phyloP scores from a whole-genome alignment of 352 stramenopile species.

The Synura sp. region DNA sequence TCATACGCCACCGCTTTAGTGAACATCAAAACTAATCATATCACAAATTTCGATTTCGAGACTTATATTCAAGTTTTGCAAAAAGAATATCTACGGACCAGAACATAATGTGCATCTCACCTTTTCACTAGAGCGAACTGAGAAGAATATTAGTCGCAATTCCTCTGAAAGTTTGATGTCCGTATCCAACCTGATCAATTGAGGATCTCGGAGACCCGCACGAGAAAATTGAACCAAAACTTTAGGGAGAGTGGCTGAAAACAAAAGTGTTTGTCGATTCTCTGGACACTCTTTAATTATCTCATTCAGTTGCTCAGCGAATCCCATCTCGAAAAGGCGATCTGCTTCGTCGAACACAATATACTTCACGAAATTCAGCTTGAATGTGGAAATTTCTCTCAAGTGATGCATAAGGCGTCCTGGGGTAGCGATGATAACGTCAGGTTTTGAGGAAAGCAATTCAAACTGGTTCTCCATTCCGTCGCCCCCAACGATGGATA shows the following conservation, averaged over 20 bases:
- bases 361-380: conserved; percentile 76
- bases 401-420: conserved; percentile 87
- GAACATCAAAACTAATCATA: too few relatives aligned
- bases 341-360: conserved; percentile 98
- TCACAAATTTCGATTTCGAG: too few relatives aligned
- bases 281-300: conserved; percentile 44
- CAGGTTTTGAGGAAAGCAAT: conserved; percentile 80
- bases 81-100: too few relatives aligned
- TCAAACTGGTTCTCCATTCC: conserved; percentile 97
- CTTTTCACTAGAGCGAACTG: conserved; percentile 87
- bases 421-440: conserved; percentile 88
- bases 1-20: too few relatives aligned
- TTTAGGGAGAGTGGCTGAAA: conserved; percentile 94
- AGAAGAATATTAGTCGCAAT: conserved; percentile 94
- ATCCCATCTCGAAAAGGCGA: conserved; percentile 99
- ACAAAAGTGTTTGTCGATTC: conserved; percentile 77
- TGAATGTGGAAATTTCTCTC: conserved; percentile 85
- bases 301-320: conserved; percentile 76
- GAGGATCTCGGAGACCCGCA: conserved; percentile 90
- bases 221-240: conserved; percentile 96
- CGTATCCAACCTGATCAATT: conserved; percentile 93
- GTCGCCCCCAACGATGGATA: conserved; percentile 92
- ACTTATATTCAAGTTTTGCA: too few relatives aligned
- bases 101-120: conserved; percentile 47
- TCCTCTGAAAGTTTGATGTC: conserved; percentile 97